Conservation (phyloP, 2,329 filamentous ascomycete species). For the Zasmidium angulare region DNA sequence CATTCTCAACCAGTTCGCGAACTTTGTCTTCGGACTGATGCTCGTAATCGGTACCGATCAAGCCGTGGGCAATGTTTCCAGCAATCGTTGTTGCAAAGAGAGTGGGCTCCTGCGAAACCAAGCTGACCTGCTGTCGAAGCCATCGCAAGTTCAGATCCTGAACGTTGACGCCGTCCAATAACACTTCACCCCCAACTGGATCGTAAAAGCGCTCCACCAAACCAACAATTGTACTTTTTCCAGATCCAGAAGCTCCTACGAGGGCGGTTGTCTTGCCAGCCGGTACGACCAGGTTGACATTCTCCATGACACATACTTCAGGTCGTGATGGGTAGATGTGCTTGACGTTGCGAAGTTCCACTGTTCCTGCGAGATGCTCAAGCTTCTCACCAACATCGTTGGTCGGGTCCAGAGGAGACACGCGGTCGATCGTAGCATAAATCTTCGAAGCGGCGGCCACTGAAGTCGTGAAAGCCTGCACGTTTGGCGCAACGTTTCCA, state of each 20-base stretch:
- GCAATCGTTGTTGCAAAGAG: constrained; percentile 88
- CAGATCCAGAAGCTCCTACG: constrained; percentile 90
- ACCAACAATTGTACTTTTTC: constrained; percentile 92
- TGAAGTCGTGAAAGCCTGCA: constrained; percentile 81
- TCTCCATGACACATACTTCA: constrained; percentile 84
- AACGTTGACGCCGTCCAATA: constrained; percentile 81
- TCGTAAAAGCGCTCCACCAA: constrained; percentile 93
- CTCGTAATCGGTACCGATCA: constrained; percentile 81
- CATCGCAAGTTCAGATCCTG: constrained; percentile 80
- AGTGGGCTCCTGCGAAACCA: constrained; percentile 91
- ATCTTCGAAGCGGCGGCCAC: constrained; percentile 88
- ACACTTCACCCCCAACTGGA: constrained; percentile 75
- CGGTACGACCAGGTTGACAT: constrained; percentile 75
- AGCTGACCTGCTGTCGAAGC: constrained; percentile 86
- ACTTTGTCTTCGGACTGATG: constrained; percentile 66
- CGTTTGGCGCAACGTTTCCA: constrained; percentile 81
- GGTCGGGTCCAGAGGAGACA: constrained; percentile 78
- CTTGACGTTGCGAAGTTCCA: constrained; percentile 79
- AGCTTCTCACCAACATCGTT: constrained; percentile 70
- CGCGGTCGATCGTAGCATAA: constrained; percentile 86
- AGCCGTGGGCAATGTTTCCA: constrained; percentile 84
- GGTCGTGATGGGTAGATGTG: constrained; percentile 94
- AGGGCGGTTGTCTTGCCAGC: constrained; percentile 90
- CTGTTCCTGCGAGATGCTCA: constrained; percentile 70
- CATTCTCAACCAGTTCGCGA: constrained; percentile 70